phyloP scores from a whole-genome alignment of 202 grass and related monocot genomes.

The Cymbopogon flexuosus region DNA sequence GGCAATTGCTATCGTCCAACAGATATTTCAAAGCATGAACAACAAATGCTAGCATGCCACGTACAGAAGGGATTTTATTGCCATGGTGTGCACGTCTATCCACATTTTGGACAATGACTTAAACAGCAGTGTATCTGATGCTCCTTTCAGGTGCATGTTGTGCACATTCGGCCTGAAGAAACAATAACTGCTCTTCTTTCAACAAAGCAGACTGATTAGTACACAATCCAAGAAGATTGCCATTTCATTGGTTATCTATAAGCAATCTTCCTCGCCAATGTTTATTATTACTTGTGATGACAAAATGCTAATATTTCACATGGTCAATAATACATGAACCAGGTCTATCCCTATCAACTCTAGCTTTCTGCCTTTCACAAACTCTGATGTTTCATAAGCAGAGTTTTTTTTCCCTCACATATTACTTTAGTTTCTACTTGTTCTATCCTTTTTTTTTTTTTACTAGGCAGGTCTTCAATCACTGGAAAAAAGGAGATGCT shows the following conservation, averaged over 20 bases:
- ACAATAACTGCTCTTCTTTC: not conserved
- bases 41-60: constrained; percentile 28
- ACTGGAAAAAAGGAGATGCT: not conserved
- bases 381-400: not conserved
- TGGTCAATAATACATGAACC: not conserved
- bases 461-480: not conserved
- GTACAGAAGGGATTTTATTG: constrained; percentile 29
- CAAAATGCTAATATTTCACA: not conserved
- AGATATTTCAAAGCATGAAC: constrained; percentile 51
- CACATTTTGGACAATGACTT: constrained; percentile 37
- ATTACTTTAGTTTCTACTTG: not conserved
- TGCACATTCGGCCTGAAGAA: not conserved
- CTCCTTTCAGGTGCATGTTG: constrained; percentile 12
- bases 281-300: not conserved
- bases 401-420: not conserved
- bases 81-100: constrained; percentile 38
- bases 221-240: not conserved
- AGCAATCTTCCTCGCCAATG: not conserved
- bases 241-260: not conserved
- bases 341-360: not conserved
- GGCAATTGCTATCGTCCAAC: constrained; percentile 26
- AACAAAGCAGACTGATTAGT: not conserved
- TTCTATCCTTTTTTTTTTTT: not conserved
- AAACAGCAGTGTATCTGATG: constrained; percentile 28
- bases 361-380: not conserved